Base-by-base conservation (phyloP, 257 asterid species). In the Capsicum chinense region DNA sequence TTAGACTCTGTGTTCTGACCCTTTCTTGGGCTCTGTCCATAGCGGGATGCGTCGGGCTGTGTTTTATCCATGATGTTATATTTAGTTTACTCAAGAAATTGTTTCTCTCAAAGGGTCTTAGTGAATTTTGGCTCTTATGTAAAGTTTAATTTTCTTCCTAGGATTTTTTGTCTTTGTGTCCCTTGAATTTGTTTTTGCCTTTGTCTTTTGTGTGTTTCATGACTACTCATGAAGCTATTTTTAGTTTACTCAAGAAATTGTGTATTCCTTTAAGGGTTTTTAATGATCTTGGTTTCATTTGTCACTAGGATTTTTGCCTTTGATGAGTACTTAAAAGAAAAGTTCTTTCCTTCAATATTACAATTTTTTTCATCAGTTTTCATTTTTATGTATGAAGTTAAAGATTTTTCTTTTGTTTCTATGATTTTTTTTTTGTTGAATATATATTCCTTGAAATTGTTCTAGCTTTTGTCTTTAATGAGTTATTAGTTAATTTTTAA, bases 251-350 rank as follows among this genome's bases (percentile, higher is more conserved):
- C 16, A 26, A 13, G 35, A 4, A 81, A 19, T 14, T 35, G 15
- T 44, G 21, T n/a, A 14, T 80, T n/a, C 6, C 8, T 44, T 44
- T 44, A 13, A 62, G 78, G 84, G 35, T 44, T 19, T 47, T 81
- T 3, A 11, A 66, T 81, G 56, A 10, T 81, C 48, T 62, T 80
- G 83, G 48, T 62, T 62, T 68, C 50, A 37, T 71, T 71, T 9
- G 44, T 67, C n/a, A 26, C 39, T 78, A 33, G 44, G 7, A 48
- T 50, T 47, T 59, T 39, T 37, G 59, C 16, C 70, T 47, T 76
- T 19, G 56, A 48, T 35, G 50, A 16, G 68, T 54, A 13, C 50
- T 8, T 69, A 8, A 6, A 52, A 76, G 48, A 33, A 26, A 54
- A 76, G 19, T 52, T 76, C 14, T 26, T 52, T 7, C 5, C 81